Conservation (phyloP, 805 yeast genomes). For the Candida adriatica region DNA sequence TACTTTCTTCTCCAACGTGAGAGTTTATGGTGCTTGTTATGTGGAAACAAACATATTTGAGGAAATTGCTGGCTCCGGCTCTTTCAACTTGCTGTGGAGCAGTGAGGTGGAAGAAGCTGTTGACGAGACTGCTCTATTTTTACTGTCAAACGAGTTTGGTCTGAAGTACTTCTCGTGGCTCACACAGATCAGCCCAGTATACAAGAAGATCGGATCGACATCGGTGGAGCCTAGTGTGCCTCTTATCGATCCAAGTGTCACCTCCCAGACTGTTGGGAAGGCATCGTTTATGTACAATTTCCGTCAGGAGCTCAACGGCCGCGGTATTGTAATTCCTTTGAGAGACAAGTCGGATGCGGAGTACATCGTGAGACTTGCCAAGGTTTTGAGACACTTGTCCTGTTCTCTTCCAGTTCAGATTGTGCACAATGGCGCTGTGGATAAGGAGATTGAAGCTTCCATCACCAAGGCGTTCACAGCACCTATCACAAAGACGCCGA, state of each 20-base stretch:
- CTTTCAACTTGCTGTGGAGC: slow-evolving; percentile 6
- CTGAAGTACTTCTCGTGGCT: slow-evolving; percentile 34
- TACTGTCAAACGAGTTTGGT: slow-evolving; percentile 28
- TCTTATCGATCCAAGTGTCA: slow-evolving; percentile 13
- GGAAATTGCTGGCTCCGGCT: slow-evolving; percentile 3
- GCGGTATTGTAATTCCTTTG: slow-evolving; percentile 50
- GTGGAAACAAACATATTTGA: slow-evolving; percentile 11
- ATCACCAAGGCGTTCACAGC: slow-evolving; percentile 6
- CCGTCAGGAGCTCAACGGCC: slow-evolving; percentile 28
- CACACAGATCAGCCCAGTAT: slow-evolving; percentile 29
- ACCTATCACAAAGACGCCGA: slow-evolving; percentile 3
- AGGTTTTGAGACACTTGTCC: slow-evolving; percentile 31
- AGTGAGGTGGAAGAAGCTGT: slow-evolving; percentile 6
- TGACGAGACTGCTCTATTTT: slow-evolving; percentile 6
- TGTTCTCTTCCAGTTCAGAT: slow-evolving; percentile 34
- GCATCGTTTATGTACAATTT: slow-evolving; percentile 26
- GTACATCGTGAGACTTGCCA: slow-evolving; percentile 39
- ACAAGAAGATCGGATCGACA: slow-evolving; percentile 23
- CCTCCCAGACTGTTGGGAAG: slow-evolving; percentile 5
- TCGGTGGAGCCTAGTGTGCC: slow-evolving; percentile 23
- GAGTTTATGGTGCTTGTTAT: slow-evolving; percentile 20
- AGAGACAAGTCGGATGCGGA: slow-evolving; percentile 32
- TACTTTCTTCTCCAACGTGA: slow-evolving; percentile 12
- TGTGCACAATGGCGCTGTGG: slow-evolving; percentile 32
- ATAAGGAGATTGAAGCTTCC: slow-evolving; percentile 8